Base-by-base conservation (phyloP, 2,329 filamentous ascomycete species). In the Ustilaginoidea virens region DNA sequence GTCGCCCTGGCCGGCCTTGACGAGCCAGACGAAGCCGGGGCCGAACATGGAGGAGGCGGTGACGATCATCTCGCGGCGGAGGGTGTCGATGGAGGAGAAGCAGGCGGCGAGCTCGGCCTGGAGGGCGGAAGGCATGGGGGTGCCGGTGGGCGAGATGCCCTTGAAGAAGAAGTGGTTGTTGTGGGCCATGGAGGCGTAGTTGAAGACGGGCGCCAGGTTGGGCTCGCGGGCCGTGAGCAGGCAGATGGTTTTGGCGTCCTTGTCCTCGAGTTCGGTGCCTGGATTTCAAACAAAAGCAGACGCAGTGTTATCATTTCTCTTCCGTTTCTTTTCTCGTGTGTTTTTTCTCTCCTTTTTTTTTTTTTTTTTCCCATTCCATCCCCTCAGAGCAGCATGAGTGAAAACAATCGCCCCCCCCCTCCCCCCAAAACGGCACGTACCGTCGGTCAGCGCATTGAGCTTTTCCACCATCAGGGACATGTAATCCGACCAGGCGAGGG, bases 21-120 rank as follows among this genome's bases (percentile, higher is more conserved):
- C 80, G 36, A 98, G 75, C 90, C 90, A 98, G 49, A 96, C 80
- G 58, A 92, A 96, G 39, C 90, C 90, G 1, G 87, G 86, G 31
- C 87, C 90, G 60, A 98, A 96, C 85, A 96, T 94, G 58, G 74
- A 69, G 40, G 72, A 66, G 33, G 87, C 87, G 23, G 79, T 92
- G 39, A 75, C 62, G 46, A 90, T 55, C 55, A 98, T 74, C 50
- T 90, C 80, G 42, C 66, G 65, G 48, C 74, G 74, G 34, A 98
- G 72, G 17, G 80, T 86, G 39, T 92, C 79, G 43, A 92, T 61
- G 43, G 77, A 83, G 48, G 79, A 78, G 61, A 93, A 96, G 44
- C 73, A 73, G 40, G 61, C 57, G 44, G 69, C 61, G 42, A 96
- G 71, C 32, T 68, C 63, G 33, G 47, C 40, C 43, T 61, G 53